Base-by-base conservation (phyloP, 371 early-diverging fungal genomes). In the Mucor lusitanicus region DNA sequence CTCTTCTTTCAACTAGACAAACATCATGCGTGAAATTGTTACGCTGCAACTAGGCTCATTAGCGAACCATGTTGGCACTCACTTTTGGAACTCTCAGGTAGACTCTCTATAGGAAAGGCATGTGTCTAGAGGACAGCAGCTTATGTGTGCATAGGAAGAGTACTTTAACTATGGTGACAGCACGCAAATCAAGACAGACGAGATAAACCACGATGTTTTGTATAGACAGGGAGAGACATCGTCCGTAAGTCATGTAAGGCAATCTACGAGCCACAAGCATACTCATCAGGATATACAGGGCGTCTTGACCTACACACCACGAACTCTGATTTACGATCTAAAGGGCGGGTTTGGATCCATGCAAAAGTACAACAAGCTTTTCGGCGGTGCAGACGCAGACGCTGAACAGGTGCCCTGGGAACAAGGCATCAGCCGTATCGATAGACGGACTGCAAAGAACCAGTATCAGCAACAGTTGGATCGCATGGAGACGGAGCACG, bases 31-130 rank as follows among this genome's bases (percentile, higher is more conserved):
- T 55, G 96, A 96, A 69, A 90, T 96, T 30, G 71, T 97, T 27
- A 95, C 97, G 11, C 70, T 97, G 37, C 97, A 97, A 76, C 79
- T 96, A 63, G 97, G 97, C 28, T 88, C 91, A 25, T 67, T 80
- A 33, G 87, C 97, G 42, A 96, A 95, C 74, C 93, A 84, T 72
- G 92, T 94, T 9, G 97, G 95, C 2, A 88, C 95, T 12, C 97
- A 96, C 79, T 92, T 87, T 72, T 97, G 97, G 97, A 97, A 96
- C 71, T 80, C 94, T 13, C 94, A 92, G 87, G 93, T 87, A 76
- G 35, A 9, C n/a, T 53, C 6, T 53, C 15, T 25, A 9, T 53
- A 53, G 3, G n/a, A 2, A 21, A 48, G 2, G n/a, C 28, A 56
- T 30, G 17, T 3, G 32, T 56, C 6, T 17, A 33, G n/a, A 33